A percentile compares a stretch with the other conserved stretches of the same genome.
Conservation (phyloP, 805 yeast species). For the Lachancea sp. region DNA sequence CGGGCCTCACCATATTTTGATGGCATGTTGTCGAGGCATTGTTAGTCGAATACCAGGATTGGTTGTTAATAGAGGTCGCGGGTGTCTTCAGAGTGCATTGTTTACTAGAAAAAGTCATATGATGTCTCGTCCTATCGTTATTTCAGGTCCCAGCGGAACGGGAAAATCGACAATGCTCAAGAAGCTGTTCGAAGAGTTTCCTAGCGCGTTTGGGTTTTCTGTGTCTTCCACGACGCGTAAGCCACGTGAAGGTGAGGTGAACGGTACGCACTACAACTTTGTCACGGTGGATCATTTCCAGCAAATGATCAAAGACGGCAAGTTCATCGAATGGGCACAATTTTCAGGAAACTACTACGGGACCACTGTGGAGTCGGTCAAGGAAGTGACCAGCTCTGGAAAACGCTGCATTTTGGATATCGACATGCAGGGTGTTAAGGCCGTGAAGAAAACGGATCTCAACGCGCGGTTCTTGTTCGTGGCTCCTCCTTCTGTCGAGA, state of each 20-base stretch:
- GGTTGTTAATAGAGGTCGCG: background rate
- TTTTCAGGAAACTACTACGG: slow-evolving; percentile 98
- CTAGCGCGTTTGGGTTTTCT: slow-evolving; percentile 86
- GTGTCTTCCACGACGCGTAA: slow-evolving; percentile 81
- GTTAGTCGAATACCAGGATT: background rate
- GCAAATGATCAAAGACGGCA: slow-evolving; percentile 60
- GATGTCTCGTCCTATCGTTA: slow-evolving; percentile 73
- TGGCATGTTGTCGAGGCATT: background rate
- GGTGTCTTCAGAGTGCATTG: background rate
- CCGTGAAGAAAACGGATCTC: slow-evolving; percentile 75
- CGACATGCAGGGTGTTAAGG: slow-evolving; percentile 98
- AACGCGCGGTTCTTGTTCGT: slow-evolving; percentile 82
- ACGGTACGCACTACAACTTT: slow-evolving; percentile 89
- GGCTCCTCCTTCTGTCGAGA: slow-evolving; percentile 88
- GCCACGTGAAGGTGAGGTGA: slow-evolving; percentile 87
- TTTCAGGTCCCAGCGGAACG: slow-evolving; percentile 94
- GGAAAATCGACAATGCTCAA: slow-evolving; percentile 94
- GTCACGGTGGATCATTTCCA: slow-evolving; percentile 74
- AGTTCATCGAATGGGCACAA: slow-evolving; percentile 96
- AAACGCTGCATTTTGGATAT: slow-evolving; percentile 88
- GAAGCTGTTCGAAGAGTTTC: slow-evolving; percentile 83
- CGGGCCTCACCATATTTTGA: background rate
- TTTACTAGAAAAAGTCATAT: background rate
- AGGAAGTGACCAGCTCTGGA: slow-evolving; percentile 48
- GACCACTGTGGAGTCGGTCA: slow-evolving; percentile 80